Base-by-base conservation (phyloP, 1,284 basidiomycete genomes). In the Cryptococcus sp. region DNA sequence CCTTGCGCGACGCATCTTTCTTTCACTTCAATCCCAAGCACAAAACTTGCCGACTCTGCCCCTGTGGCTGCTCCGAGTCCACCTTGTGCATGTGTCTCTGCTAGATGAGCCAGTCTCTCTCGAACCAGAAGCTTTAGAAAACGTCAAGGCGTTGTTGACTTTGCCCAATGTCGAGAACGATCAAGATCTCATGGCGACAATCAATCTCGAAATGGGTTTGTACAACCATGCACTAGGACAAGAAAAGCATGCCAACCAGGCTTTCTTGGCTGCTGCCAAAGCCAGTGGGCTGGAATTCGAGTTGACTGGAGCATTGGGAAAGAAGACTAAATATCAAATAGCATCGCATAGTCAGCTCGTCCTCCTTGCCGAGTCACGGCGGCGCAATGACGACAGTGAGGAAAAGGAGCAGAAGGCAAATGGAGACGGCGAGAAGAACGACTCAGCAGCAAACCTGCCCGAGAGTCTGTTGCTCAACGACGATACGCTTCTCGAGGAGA, bases 401-500 rank as follows among this genome's bases (percentile, higher is more conserved):
- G 46, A 47, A 38, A 63, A 43, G 54, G 54, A 53, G 22, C 38
- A 40, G 17, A 48, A 20, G n/a, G 57, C 38, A 3, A 20, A 29
- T 52, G 47, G 29, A 47, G 44, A 41, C 25, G 29, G 34, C 17
- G 37, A 38, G 17, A 40, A 45, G 16, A 50, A 15, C 20, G 56
- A 39, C 15, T 64, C n/a, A 23, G 23, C 43, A 44, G 63, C 69
- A 10, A 70, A 78, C 64, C 61, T 91, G 49, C 96, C 95, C 13
- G 86, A 92, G 72, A 88, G 87, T 1, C 80, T 96, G 29, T 80
- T 83, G 2, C 83, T 99, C 53, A 96, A 99, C 76, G 96, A 99
- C 78, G 96, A 99, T 77, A 97, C 93, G 0, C 82, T 99, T 11
- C 84, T 99, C 45, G 96, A 99, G 78, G 87, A 90, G 69, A 99